Evolutionary conservation across 1,284 basidiomycete species (phyloP), one percentile per base, ranked within the genome.

Genomic region (Bjerkandera adusta): DNA sequence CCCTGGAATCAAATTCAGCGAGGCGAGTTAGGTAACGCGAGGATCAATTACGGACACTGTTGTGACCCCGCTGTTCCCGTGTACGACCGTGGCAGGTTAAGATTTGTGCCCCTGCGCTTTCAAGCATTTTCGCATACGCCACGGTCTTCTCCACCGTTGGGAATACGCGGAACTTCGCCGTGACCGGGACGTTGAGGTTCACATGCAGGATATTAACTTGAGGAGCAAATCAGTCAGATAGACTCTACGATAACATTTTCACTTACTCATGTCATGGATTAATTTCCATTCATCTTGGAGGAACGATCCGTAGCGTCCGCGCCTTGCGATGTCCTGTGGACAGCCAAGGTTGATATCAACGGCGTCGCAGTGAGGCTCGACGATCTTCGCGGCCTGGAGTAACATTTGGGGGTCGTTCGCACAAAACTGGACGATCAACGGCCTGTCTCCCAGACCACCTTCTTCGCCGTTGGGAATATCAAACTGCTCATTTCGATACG

Each of bases 291-390:
- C 92, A 51, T 98, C 95, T 73, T 94, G 91, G 37, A 99, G 64
- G 69, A 90, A 98, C 1, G 87, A 81, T 0, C 96, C 96, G 56
- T 98, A 99, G 48, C 79, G 78, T 0, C 96, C 96, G 33, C 83
- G 73, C 51, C 81, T 79, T 0, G 96, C 96, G 52, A 99, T 98
- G 45, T 96, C 92, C 61, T 99, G 96, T 0, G 96, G 96, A 63
- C 96, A 98, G 0, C 94, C 94, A 24, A 99, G 75, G 66, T 99
- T 98, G 65, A 98, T 78, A 64, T 99, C 96, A 16, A 98, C 81
- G 0, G 90, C 96, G 66, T 98, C 94, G 59, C 90, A 92, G 47
- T 85, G 73, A 3, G 73, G 68, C 62, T 92, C 83, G 4, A 96
- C 76, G 11, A 79, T 71, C 57, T 78, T 78, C 0, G 94, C 92